These are phyloP conservation scores for Saccharomyces hybrid DNA, from an alignment of 1,139 yeast genomes.

Conservation along the genomic window DNA sequence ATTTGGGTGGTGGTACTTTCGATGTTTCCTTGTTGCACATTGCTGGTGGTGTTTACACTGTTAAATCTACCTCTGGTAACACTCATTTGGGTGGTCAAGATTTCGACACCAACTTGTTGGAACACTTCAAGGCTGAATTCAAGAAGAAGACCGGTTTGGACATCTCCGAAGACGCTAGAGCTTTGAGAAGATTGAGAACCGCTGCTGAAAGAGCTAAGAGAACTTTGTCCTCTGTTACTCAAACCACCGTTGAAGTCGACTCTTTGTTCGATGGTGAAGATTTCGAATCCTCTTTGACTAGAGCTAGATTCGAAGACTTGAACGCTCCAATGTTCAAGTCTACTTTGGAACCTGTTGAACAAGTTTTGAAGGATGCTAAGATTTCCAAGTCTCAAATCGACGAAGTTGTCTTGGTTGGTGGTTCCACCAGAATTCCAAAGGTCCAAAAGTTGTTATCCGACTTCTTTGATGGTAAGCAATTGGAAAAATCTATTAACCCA, in stretches of 20 bases:
- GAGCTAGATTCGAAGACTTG: slow-evolving; percentile 98
- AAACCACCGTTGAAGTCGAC: slow-evolving; percentile 94
- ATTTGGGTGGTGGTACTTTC: slow-evolving; percentile 93
- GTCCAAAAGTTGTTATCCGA: slow-evolving; percentile 95
- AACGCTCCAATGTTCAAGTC: slow-evolving; percentile 93
- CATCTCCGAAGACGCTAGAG: slow-evolving; percentile 87
- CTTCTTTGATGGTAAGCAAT: slow-evolving; percentile 97
- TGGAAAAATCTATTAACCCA: slow-evolving; percentile 94
- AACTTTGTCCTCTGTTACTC: slow-evolving; percentile 93
- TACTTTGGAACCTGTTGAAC: slow-evolving; percentile 95
- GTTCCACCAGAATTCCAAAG: slow-evolving; percentile 99
- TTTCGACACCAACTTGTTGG: slow-evolving; percentile 93
- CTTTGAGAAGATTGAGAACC: slow-evolving; percentile 96
- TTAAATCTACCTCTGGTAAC: slow-evolving; percentile 99
- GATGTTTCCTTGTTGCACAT: slow-evolving; percentile 93
- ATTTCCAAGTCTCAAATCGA: slow-evolving; percentile 80
- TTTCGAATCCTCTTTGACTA: slow-evolving; percentile 92
- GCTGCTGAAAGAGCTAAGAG: slow-evolving; percentile 99
- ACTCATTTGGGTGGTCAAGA: slow-evolving; percentile 99
- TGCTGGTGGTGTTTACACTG: slow-evolving; percentile 98
- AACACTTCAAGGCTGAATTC: slow-evolving; percentile 91
- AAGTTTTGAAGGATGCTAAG: slow-evolving; percentile 94
- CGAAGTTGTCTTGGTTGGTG: slow-evolving; percentile 98
- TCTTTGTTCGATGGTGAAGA: slow-evolving; percentile 94
- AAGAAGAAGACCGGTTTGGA: slow-evolving; percentile 94